Evolutionary conservation across 2,329 filamentous ascomycete species (phyloP), one percentile per base, ranked within the genome.

Genomic region (Ophiostoma populinum): DNA sequence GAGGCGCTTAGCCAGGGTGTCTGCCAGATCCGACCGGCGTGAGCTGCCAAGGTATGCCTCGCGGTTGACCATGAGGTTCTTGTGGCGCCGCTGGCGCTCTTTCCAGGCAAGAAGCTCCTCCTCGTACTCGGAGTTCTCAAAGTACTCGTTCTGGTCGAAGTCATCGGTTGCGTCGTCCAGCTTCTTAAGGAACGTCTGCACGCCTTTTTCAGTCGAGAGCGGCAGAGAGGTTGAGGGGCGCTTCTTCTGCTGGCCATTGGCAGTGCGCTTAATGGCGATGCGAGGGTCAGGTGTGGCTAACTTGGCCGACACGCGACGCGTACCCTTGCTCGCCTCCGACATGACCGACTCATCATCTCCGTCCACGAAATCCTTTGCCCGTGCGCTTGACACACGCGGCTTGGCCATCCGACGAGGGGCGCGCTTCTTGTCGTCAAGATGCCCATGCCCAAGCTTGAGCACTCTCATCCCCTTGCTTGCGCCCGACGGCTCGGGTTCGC

Each of bases 1-100:
- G 34, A 94, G 69, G 35, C 75, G 75, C 53, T 52, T 74, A 47
- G 54, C 70, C 54, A 58, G 68, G 48, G 49, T 62, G 45, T 51
- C 67, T 54, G 55, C 70, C 59, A 62, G 77, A 55, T 80, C 75
- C 32, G 51, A 52, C 30, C 67, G 59, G 40, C 75, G 62, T 46
- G 68, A 61, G 55, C 78, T 77, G 44, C 71, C 72, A 47, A 76
- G 77, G 21, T 60, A 55, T 15, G 57, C 50, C 47, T 94, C 44
- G 0, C 59, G 55, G 5, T 65, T 59, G 28, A 75, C 67, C 39
- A 83, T 62, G 22, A 82, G 69, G 15, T 75, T 58, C 21, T 70
- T 68, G 33, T 85, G 78, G 55, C 85, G 90, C 42, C 67, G 65
- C 24, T 61, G 46, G 44, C 60, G 60, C 56, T 79, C 51, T 57